Evolutionary conservation across 2,329 filamentous ascomycete species (phyloP).

Genomic region (Hypoxylon rubiginosum): DNA sequence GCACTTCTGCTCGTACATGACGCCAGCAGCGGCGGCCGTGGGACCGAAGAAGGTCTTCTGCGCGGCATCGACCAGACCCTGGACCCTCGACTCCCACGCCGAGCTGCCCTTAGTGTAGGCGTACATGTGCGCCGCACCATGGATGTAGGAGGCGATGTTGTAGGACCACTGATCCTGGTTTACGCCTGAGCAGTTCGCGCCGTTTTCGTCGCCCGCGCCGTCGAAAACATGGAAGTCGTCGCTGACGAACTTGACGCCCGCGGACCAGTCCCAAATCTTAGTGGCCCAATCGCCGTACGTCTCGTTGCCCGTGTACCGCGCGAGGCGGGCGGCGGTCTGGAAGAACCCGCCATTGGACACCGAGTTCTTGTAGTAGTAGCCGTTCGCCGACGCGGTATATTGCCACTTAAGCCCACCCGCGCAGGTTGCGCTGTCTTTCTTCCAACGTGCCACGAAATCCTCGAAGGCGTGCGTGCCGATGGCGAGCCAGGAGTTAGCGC

Average conservation of each 20-base stretch:
- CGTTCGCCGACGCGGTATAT: slow-evolving; percentile 68
- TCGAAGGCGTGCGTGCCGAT: slow-evolving; percentile 69
- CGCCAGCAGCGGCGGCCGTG: slow-evolving; percentile 40
- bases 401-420: slow-evolving; percentile 71
- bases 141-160: slow-evolving; percentile 59
- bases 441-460: slow-evolving; percentile 59
- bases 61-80: slow-evolving; percentile 52
- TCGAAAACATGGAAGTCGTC: slow-evolving; percentile 55
- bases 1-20: slow-evolving; percentile 57
- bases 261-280: slow-evolving; percentile 64
- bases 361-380: slow-evolving; percentile 68
- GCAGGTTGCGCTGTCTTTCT: slow-evolving; percentile 66
- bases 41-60: slow-evolving; percentile 47
- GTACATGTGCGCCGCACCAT: slow-evolving; percentile 57
- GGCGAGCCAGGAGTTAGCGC: slow-evolving; percentile 60
- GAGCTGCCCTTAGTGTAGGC: slow-evolving; percentile 55
- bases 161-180: slow-evolving; percentile 58
- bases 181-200: slow-evolving; percentile 51
- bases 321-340: slow-evolving; percentile 63
- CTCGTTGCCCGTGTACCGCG: slow-evolving; percentile 68
- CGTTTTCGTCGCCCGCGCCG: slow-evolving; percentile 52
- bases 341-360: slow-evolving; percentile 56
- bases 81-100: slow-evolving; percentile 52
- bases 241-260: slow-evolving; percentile 55
- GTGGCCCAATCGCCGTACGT: slow-evolving; percentile 71